Evolutionary conservation across 805 yeast genomes (phyloP).

Genomic region (Yarrowia alimentaria): DNA sequence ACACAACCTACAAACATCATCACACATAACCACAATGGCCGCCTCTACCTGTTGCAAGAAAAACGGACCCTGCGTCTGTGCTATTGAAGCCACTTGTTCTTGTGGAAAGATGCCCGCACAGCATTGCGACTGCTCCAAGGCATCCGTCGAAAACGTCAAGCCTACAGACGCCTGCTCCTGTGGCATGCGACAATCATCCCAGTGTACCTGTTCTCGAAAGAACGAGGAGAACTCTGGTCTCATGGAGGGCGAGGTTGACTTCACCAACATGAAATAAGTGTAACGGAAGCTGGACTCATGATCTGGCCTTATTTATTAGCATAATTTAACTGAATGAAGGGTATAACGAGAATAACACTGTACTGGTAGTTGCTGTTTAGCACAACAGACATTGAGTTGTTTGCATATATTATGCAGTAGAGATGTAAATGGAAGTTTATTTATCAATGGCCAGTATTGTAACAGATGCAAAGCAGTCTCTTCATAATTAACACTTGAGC

Average conservation of each 20-base stretch:
- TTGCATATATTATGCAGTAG: too few species aligned
- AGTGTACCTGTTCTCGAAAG: conserved; percentile 55
- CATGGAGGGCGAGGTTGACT: conserved; percentile 60
- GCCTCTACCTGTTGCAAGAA: conserved; percentile 41
- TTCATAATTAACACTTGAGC: too few species aligned
- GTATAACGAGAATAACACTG: too few species aligned
- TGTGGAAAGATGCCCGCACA: conserved; percentile 63
- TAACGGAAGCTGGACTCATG: neutral
- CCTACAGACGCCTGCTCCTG: conserved; percentile 56
- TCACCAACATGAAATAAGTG: conserved; percentile 45
- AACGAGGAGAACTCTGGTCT: conserved; percentile 36
- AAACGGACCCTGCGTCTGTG: conserved; percentile 55
- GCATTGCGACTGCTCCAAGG: conserved; percentile 54
- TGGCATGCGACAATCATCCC: conserved; percentile 53
- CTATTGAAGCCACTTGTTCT: conserved; percentile 61
- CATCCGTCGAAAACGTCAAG: conserved; percentile 50
- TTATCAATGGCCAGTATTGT: too few species aligned
- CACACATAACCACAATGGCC: conserved; percentile 2
- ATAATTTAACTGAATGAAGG: too few species aligned
- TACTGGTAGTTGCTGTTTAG: too few species aligned
- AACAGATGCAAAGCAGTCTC: too few species aligned
- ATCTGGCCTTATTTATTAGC: neutral
- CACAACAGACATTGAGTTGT: too few species aligned
- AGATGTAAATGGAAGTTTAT: too few species aligned
- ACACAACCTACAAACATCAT: neutral